phyloP scores from a whole-genome alignment of 176 grass and related monocot genomes.

The Aegilops bicornis region DNA sequence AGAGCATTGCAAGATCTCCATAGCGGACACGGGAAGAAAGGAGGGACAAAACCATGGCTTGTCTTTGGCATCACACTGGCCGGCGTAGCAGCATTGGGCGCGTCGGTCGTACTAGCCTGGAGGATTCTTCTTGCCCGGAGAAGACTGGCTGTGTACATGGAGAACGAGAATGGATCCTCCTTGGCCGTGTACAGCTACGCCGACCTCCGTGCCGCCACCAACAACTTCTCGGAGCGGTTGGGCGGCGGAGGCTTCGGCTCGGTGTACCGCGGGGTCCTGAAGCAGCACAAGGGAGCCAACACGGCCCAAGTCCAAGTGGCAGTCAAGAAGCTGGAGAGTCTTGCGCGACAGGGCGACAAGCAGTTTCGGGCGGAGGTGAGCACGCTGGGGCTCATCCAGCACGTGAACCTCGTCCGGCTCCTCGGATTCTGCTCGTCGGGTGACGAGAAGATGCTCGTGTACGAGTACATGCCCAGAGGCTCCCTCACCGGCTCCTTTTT shows the following conservation, averaged over 20 bases:
- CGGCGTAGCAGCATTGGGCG: not conserved
- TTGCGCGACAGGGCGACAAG: conserved; percentile 1
- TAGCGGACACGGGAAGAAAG: not conserved
- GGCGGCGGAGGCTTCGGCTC: conserved; percentile 26
- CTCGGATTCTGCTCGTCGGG: conserved; percentile 10
- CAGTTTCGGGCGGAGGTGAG: conserved; percentile 22
- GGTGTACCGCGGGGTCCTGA: conserved; percentile 26
- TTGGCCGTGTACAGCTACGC: conserved; percentile 12
- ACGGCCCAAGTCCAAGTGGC: not conserved
- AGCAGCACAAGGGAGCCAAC: not conserved
- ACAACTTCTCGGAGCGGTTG: conserved; percentile 23
- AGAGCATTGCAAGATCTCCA: not conserved
- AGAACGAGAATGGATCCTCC: not conserved
- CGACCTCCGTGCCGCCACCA: conserved; percentile 32
- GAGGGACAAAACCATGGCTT: not conserved
- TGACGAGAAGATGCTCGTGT: conserved; percentile 27
- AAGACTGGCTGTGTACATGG: not conserved
- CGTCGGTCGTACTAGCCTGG: not conserved
- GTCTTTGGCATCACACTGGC: not conserved
- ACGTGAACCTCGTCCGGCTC: conserved; percentile 31
- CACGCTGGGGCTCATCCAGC: conserved; percentile 19
- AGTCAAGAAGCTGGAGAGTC: conserved; percentile 23
- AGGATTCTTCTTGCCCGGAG: not conserved
- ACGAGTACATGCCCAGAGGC: conserved; percentile 30
- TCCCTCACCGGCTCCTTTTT: conserved; percentile 4